Conservation (phyloP, 371 early-diverging fungal species). For the Mortierella sp. region DNA sequence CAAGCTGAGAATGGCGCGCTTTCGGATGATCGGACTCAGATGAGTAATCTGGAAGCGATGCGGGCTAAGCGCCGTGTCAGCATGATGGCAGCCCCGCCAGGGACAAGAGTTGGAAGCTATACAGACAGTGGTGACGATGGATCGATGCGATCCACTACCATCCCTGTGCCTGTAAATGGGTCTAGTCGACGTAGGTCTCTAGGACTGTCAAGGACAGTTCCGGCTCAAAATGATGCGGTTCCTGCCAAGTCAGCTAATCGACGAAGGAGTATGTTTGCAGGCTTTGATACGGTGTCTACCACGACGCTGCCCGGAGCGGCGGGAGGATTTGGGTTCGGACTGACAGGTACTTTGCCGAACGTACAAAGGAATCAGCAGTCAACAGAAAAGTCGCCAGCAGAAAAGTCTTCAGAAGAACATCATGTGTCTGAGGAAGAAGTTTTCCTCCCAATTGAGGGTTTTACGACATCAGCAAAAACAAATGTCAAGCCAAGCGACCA, state of each 20-base stretch:
- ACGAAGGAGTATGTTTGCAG: not conserved
- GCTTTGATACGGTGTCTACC: not conserved
- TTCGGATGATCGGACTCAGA: too few species aligned
- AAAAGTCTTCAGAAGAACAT: too few species aligned
- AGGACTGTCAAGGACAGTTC: not conserved
- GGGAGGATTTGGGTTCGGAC: not conserved
- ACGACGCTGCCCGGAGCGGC: not conserved
- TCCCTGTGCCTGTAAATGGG: conserved; percentile 4
- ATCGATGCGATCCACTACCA: not conserved
- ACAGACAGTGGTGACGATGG: not conserved
- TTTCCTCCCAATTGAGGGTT: too few species aligned
- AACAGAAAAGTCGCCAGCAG: too few species aligned
- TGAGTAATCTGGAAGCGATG: not conserved
- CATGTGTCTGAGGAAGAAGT: too few species aligned
- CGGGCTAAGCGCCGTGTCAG: conserved; percentile 7
- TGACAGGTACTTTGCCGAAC: too few species aligned
- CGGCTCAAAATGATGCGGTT: not conserved
- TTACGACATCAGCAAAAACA: too few species aligned
- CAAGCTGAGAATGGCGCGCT: not conserved
- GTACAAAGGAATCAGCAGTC: too few species aligned
- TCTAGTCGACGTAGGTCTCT: conserved; percentile 5
- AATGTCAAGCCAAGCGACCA: too few species aligned
- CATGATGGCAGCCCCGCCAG: conserved; percentile 7
- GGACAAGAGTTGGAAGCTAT: not conserved
- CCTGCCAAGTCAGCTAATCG: not conserved